These are phyloP conservation scores for Cladobotryum mycophilum DNA, from an alignment of 2,329 filamentous ascomycete genomes.

Conservation along the genomic window DNA sequence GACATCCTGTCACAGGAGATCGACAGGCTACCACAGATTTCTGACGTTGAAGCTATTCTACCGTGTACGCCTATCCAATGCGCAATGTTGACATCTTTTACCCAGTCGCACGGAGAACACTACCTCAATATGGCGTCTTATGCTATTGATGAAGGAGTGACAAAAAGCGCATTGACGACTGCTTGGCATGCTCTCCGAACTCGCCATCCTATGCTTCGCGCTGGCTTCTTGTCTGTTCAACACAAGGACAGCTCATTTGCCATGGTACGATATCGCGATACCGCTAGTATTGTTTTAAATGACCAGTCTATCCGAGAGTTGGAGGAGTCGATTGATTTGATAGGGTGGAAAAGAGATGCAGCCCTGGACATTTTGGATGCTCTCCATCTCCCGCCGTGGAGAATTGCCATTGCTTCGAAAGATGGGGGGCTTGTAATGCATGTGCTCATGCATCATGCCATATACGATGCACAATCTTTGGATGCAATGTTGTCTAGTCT, in stretches of 20 bases:
- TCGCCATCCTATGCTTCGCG: constrained; percentile 66
- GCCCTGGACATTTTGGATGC: constrained; percentile 30
- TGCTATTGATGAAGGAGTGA: constrained; percentile 35
- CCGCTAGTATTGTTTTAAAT: no score
- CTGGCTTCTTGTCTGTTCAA: constrained; percentile 61
- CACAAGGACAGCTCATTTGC: constrained; percentile 58
- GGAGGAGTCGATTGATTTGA: constrained; percentile 22
- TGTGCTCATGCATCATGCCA: constrained; percentile 63
- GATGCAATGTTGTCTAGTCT: constrained; percentile 58
- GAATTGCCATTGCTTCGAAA: constrained; percentile 41
- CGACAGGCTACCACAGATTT: constrained; percentile 13
- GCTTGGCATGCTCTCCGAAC: constrained; percentile 55
- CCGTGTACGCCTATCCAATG: constrained; percentile 77
- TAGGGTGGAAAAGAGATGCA: constrained; percentile 32
- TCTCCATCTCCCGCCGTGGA: constrained; percentile 58
- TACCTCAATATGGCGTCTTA: constrained; percentile 72
- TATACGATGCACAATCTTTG: constrained; percentile 80
- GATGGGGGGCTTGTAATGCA: constrained; percentile 29
- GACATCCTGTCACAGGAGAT: constrained; percentile 25
- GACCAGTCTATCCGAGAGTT: background rate
- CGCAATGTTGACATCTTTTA: constrained; percentile 71
- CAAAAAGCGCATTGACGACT: constrained; percentile 34
- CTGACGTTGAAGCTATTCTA: constrained; percentile 50
- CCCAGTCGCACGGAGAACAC: constrained; percentile 56
- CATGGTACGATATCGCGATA: constrained; percentile 59